These are phyloP conservation scores for Cutaneotrichosporon sp. DNA, from an alignment of 1,284 basidiomycete genomes.

Conservation along the genomic window DNA sequence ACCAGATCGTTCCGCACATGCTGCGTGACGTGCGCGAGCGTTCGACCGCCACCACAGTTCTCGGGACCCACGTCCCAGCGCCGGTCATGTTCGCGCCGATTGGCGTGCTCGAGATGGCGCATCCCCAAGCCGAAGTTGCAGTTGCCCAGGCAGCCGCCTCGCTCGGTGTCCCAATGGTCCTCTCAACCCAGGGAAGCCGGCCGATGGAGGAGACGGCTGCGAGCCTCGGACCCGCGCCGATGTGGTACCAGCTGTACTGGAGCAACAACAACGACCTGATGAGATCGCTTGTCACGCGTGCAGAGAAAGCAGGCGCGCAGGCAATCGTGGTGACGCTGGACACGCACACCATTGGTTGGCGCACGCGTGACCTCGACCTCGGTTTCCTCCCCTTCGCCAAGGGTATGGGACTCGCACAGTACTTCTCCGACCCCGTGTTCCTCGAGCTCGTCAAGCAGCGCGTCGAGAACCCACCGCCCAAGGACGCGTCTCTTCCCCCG, in stretches of 20 bases:
- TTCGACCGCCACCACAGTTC: slow-evolving; percentile 61
- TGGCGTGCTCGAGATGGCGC: slow-evolving; percentile 69
- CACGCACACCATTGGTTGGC: slow-evolving; percentile 64
- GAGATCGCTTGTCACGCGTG: slow-evolving; percentile 55
- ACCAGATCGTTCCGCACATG: slow-evolving; percentile 66
- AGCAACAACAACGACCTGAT: slow-evolving; percentile 55
- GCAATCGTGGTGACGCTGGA: slow-evolving; percentile 59
- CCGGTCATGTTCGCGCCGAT: slow-evolving; percentile 72
- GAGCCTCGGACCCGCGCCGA: slow-evolving; percentile 62
- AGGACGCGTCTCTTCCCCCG: background rate
- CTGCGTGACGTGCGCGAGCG: slow-evolving; percentile 66
- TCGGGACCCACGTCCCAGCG: slow-evolving; percentile 65
- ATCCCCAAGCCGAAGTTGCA: slow-evolving; percentile 63
- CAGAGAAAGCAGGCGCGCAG: slow-evolving; percentile 57
- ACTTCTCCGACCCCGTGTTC: slow-evolving; percentile 23
- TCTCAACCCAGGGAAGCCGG: slow-evolving; percentile 69
- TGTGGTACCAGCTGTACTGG: slow-evolving; percentile 81
- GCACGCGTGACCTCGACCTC: slow-evolving; percentile 31
- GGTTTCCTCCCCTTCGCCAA: slow-evolving; percentile 20
- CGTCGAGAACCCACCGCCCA: slow-evolving; percentile 1
- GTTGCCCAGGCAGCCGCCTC: slow-evolving; percentile 65
- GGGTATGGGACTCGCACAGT: slow-evolving; percentile 22
- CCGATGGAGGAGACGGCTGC: slow-evolving; percentile 70
- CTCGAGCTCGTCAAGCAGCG: slow-evolving; percentile 13
- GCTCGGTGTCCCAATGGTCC: slow-evolving; percentile 66